Conservation (phyloP, 192 early-diverging fungal species). For the Umbelopsis sp. region DNA sequence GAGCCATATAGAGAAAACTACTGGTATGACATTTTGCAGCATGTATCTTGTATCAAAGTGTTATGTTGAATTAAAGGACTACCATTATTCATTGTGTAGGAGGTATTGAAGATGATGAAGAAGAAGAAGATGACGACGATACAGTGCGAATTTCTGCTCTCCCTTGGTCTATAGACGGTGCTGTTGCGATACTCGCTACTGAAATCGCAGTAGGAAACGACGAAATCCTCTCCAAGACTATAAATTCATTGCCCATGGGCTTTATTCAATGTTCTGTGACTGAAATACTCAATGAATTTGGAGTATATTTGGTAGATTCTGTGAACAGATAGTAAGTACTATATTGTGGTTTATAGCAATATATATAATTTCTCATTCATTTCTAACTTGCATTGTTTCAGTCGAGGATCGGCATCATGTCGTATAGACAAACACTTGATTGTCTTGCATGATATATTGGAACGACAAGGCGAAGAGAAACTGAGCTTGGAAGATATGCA, state of each 20-base stretch:
- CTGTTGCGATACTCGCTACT: background rate
- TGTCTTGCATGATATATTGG: background rate
- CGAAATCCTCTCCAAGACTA: background rate
- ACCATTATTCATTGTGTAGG: too few relatives aligned
- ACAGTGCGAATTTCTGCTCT: background rate
- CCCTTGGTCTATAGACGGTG: background rate
- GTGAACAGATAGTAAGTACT: background rate
- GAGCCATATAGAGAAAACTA: too few relatives aligned
- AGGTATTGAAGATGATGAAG: background rate
- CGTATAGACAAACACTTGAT: background rate
- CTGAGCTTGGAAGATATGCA: background rate
- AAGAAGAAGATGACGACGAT: background rate
- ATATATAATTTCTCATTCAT: background rate
- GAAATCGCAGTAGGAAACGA: background rate
- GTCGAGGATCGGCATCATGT: background rate
- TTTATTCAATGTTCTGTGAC: background rate
- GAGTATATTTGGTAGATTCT: background rate
- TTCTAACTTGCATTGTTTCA: background rate
- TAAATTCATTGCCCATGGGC: background rate
- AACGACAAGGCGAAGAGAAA: background rate
- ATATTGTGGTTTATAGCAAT: too few relatives aligned
- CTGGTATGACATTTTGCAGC: background rate
- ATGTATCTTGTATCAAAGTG: background rate
- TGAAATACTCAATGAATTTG: background rate
- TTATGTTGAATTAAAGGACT: background rate